Evolutionary conservation across 1,284 basidiomycete genomes (phyloP), one percentile per base, ranked within the genome.

Genomic region (Boletus semigastroideus): DNA sequence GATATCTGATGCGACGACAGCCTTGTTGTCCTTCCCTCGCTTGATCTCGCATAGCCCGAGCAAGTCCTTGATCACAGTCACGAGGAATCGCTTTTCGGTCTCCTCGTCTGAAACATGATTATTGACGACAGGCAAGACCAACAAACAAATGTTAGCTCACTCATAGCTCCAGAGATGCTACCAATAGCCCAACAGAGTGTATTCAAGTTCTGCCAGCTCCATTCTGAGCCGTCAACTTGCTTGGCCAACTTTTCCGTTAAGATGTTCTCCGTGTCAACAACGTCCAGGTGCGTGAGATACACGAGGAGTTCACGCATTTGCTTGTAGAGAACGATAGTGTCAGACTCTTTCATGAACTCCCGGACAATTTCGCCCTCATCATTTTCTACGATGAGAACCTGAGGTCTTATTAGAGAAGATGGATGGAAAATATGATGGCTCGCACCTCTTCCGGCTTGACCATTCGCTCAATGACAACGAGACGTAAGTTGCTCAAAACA

Each of bases 111-210:
- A 20, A 53, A 59, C 48, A 16, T 47, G 42, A 44, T 42, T n/a
- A 27, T 57, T 17, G 51, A 40, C 31, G 40, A 41, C 27, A 43
- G n/a, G 49, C 4, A 39, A 12, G 51, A 33, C 19, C 38, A 27
- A 43, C 12, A 43, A 13, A 33, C 5, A 28, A 36, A 51, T 17
- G 19, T 16, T 39, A 13, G 81, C 89, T 70, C 67, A 94, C 94
- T 98, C 97, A 99, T 99, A 4, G 97, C 95, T 50, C 95, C 95
- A 28, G 96, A 98, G 59, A 99, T 99, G 4, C 95, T 98, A 53
- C 97, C 97, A 64, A 99, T 99, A 41, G 97, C 97, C 97, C 97
- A 99, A 72, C 97, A 99, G 16, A 99, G 84, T 3, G 97, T 99
- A 75, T 99, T 99, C 56, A 99, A 78, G 71, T 99, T 99, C 65